Evolutionary conservation across 2,329 filamentous ascomycete species (phyloP).

Genomic region (Elsinoe necatrix): DNA sequence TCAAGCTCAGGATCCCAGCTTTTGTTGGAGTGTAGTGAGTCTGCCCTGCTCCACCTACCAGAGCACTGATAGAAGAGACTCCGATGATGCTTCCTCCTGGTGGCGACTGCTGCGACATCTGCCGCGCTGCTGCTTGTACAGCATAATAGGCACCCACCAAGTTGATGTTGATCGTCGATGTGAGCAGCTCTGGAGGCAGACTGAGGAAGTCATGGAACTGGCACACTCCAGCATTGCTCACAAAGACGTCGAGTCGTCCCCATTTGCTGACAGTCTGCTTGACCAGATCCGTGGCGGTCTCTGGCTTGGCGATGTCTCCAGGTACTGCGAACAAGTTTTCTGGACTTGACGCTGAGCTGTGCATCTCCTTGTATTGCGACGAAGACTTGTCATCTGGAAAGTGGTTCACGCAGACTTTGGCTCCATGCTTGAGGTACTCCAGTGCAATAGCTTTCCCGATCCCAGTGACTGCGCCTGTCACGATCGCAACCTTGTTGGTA

Average conservation of each 20-base stretch:
- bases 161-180: slow-evolving; percentile 67
- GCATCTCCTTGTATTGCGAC: slow-evolving; percentile 42
- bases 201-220: slow-evolving; percentile 78
- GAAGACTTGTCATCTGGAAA: slow-evolving; percentile 49
- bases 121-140: slow-evolving; percentile 72
- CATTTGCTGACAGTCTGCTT: slow-evolving; percentile 54
- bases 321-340: slow-evolving; percentile 54
- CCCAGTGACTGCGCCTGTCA: slow-evolving; percentile 26
- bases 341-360: slow-evolving; percentile 30
- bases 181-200: slow-evolving; percentile 61
- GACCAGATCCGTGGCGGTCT: slow-evolving; percentile 62
- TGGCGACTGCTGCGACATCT: slow-evolving; percentile 58
- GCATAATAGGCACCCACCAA: slow-evolving; percentile 83
- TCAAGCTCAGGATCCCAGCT: slow-evolving; percentile 68
- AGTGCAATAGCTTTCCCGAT: slow-evolving; percentile 81
- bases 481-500: slow-evolving; percentile 25
- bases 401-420: slow-evolving; percentile 72
- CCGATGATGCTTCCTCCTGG: slow-evolving; percentile 73
- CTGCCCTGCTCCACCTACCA: slow-evolving; percentile 70
- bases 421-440: slow-evolving; percentile 68
- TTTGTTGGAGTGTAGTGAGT: slow-evolving; percentile 86
- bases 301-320: slow-evolving; percentile 69
- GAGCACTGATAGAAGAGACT: slow-evolving; percentile 62
- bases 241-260: slow-evolving; percentile 56
- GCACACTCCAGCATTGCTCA: slow-evolving; percentile 84